Percentiles rank a stretch among this genome's conserved stretches.
These are phyloP conservation scores for Paraconiothyrium sp. DNA, from an alignment of 2,329 filamentous ascomycete genomes.

Conservation along the genomic window DNA sequence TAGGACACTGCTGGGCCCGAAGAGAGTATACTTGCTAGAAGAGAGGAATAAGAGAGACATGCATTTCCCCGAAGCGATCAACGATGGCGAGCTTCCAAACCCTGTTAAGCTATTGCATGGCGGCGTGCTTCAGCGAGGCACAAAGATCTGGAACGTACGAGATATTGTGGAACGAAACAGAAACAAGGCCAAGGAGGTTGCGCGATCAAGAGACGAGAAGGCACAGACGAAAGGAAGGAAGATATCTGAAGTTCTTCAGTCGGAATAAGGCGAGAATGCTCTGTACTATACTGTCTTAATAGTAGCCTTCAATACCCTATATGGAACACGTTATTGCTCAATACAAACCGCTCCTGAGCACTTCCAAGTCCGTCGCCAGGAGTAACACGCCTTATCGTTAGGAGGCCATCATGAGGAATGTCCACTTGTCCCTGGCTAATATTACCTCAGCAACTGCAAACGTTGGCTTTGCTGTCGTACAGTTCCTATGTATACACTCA, in stretches of 20 bases:
- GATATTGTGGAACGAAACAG: slow-evolving; percentile 13
- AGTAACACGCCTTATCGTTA: not conserved
- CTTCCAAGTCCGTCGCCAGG: not conserved
- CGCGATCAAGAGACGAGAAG: slow-evolving; percentile 1
- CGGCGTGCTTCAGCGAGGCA: slow-evolving; percentile 10
- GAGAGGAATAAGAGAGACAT: slow-evolving; percentile 35
- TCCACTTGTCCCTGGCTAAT: not conserved
- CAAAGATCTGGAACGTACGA: slow-evolving; percentile 13
- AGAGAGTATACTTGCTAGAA: slow-evolving; percentile 43
- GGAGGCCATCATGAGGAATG: not conserved
- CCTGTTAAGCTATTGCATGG: slow-evolving; percentile 1
- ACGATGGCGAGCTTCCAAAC: slow-evolving; percentile 36
- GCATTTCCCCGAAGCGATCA: slow-evolving; percentile 39
- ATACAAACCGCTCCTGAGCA: not conserved
- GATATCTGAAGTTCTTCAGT: slow-evolving; percentile 3
- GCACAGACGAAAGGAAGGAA: not conserved
- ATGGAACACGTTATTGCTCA: not conserved
- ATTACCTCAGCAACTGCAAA: too few relatives aligned
- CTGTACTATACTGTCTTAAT: slow-evolving; percentile 23
- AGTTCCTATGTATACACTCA: too few relatives aligned
- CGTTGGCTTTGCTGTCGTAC: too few relatives aligned
- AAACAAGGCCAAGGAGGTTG: slow-evolving; percentile 5
- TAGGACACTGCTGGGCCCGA: slow-evolving; percentile 37
- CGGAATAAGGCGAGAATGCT: not conserved
- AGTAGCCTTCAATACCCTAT: slow-evolving; percentile 13